Evolutionary conservation across 208 protist genomes (phyloP), one percentile per base, ranked within the genome.

Genomic region (Trypanosoma cruzi): DNA sequence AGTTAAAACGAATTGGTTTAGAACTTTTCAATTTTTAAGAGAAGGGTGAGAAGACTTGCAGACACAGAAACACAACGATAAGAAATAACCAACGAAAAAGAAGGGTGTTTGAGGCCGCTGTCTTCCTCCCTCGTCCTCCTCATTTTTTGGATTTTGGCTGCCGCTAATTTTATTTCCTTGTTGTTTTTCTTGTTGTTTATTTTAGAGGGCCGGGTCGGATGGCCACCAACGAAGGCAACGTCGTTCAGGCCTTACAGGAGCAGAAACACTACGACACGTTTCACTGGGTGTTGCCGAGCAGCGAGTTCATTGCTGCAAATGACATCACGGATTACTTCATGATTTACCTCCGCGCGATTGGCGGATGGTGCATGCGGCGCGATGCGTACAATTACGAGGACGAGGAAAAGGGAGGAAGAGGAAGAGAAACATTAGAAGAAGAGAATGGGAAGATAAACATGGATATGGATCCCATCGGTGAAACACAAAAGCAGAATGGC

Each of bases 281-380:
- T 60, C 58, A 62, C 34, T 66, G 65, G 73, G 64, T 72, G 20
- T 58, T 44, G 24, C 66, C 73, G 11, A 69, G 66, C 44, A 56
- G 34, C 36, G 56, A 66, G 29, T 85, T 85, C 52, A 68, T 85
- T 40, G 65, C 71, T 0, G 64, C 75, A 4, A 85, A 75, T 46
- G 74, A 84, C 29, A 59, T 84, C 4, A 66, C 50, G 18, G 70
- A 73, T 31, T 56, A 49, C 20, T 69, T 65, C 29, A 69, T 75
- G 71, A 18, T 75, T 18, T 57, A 70, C 40, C 63, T 75, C 8
- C 55, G 34, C 56, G 8, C 61, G 5, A 44, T 75, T 31, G 63
- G 68, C 24, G 54, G 63, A 22, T 67, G 36, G 50, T 4, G 11
- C 48, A 11, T n/a, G 18, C n/a, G 34, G 26, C 37, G 37, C 46